These are phyloP conservation scores for Leishmania aethiopica DNA, from an alignment of 208 protist genomes.

Conservation along the genomic window DNA sequence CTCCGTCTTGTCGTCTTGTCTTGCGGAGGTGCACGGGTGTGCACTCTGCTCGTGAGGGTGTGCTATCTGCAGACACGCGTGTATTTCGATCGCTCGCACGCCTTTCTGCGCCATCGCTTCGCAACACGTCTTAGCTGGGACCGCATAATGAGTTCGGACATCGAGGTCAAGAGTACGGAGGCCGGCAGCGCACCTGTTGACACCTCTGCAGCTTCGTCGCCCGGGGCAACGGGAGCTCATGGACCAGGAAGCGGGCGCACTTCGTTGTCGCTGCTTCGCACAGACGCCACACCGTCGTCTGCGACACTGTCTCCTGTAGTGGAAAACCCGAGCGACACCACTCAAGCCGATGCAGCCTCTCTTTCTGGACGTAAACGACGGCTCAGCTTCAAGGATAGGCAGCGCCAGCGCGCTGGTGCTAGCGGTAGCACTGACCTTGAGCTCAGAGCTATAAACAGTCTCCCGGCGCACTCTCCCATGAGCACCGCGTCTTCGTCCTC, in stretches of 20 bases:
- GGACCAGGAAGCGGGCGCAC: not conserved
- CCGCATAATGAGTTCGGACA: not conserved
- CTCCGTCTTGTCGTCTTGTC: not conserved
- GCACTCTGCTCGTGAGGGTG: not conserved
- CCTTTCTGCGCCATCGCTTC: not conserved
- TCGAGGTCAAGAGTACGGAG: not conserved
- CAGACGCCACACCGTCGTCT: not conserved
- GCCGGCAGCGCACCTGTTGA: not conserved
- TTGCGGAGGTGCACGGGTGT: not conserved
- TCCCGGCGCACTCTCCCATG: not conserved
- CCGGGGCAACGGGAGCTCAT: not conserved
- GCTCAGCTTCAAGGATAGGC: slow-evolving; percentile 31
- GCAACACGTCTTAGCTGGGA: not conserved
- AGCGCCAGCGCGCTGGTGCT: slow-evolving; percentile 14
- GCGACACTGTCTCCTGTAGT: not conserved
- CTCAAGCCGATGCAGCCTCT: not conserved
- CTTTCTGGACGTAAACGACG: slow-evolving; percentile 7
- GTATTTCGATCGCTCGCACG: not conserved
- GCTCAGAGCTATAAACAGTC: not conserved
- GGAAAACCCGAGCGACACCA: not conserved
- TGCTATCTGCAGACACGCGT: not conserved
- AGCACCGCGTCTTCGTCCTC: slow-evolving; percentile 8
- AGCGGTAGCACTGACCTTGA: not conserved
- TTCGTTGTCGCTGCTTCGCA: not conserved
- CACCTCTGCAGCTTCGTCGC: slow-evolving; percentile 3